Evolutionary conservation across 371 early-diverging fungal genomes (phyloP).

Genomic region (Lichtheimia ramosa): DNA sequence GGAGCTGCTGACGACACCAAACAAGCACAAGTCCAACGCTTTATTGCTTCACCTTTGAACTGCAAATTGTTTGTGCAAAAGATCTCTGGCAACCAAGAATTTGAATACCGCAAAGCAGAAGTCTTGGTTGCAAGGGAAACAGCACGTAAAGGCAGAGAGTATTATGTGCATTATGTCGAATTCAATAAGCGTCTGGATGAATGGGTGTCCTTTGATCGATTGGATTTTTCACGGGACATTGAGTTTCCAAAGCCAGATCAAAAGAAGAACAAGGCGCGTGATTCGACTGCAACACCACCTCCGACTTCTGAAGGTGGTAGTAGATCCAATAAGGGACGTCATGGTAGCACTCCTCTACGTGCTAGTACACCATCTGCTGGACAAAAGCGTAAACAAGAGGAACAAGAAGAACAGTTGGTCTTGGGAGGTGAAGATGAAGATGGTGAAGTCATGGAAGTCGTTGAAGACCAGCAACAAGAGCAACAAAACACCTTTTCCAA

Average conservation of each 20-base stretch:
- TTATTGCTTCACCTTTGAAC: constrained; percentile 35
- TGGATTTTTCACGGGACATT: constrained; percentile 74
- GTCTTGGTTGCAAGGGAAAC: constrained; percentile 82
- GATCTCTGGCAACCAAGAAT: constrained; percentile 39
- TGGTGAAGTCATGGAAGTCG: constrained; percentile 22
- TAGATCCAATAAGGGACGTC: constrained; percentile 12
- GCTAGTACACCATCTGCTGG: constrained; percentile 25
- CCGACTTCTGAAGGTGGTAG: background rate
- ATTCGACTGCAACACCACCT: constrained; percentile 37
- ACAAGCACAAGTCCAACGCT: constrained; percentile 12
- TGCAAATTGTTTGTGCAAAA: constrained; percentile 82
- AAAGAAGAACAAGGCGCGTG: constrained; percentile 53
- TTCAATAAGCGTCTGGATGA: constrained; percentile 99
- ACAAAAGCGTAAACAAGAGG: constrained; percentile 27
- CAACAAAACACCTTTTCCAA: constrained; percentile 59
- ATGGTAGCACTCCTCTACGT: constrained; percentile 14
- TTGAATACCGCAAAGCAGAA: constrained; percentile 86
- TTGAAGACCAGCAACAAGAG: constrained; percentile 10
- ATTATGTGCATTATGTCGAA: constrained; percentile 98
- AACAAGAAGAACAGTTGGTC: constrained; percentile 8
- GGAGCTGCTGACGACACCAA: background rate
- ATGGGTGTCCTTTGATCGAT: constrained; percentile 84
- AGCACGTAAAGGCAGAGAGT: constrained; percentile 62
- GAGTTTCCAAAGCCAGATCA: constrained; percentile 75
- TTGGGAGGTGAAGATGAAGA: constrained; percentile 56